Evolutionary conservation across 2,329 filamentous ascomycete genomes (phyloP).

Genomic region (Metarhizium anisopliae): DNA sequence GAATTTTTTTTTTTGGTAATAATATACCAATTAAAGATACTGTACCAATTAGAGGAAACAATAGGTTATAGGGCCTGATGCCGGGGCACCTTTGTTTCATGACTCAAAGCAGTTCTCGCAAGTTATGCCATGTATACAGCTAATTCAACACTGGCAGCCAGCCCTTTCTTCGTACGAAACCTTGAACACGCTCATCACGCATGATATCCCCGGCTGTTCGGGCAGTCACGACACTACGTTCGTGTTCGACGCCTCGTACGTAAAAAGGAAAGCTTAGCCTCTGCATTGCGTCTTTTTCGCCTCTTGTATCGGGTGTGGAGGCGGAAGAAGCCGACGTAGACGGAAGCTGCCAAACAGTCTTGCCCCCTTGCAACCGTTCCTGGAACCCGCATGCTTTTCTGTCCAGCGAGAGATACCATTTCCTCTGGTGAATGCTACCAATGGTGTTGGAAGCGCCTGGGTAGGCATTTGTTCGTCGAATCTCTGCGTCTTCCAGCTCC

Average conservation of each 20-base stretch:
- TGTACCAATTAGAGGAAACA: background rate
- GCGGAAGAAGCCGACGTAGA: background rate
- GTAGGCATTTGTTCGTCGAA: conserved; percentile 56
- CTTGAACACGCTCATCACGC: conserved; percentile 48
- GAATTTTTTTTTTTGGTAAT: background rate
- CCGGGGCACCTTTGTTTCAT: background rate
- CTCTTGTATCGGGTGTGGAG: background rate
- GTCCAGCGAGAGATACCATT: conserved; percentile 59
- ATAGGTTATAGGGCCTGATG: background rate
- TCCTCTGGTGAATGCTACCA: conserved; percentile 56
- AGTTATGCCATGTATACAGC: conserved; percentile 3
- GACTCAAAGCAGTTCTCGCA: background rate
- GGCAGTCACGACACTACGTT: conserved; percentile 60
- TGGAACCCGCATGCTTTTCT: conserved; percentile 48
- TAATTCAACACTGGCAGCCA: conserved; percentile 43
- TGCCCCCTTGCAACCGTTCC: conserved; percentile 18
- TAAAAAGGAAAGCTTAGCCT: conserved; percentile 47
- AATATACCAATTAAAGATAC: background rate
- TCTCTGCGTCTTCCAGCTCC: conserved; percentile 41
- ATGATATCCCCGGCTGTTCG: conserved; percentile 50
- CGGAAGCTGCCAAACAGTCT: conserved; percentile 6
- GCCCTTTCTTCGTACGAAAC: conserved; percentile 48
- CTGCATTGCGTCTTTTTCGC: background rate
- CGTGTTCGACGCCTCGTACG: conserved; percentile 49
- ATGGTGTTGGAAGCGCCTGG: conserved; percentile 56